These are phyloP conservation scores for Thalassiosira hispida DNA, from an alignment of 352 stramenopile species.

Conservation along the genomic window DNA sequence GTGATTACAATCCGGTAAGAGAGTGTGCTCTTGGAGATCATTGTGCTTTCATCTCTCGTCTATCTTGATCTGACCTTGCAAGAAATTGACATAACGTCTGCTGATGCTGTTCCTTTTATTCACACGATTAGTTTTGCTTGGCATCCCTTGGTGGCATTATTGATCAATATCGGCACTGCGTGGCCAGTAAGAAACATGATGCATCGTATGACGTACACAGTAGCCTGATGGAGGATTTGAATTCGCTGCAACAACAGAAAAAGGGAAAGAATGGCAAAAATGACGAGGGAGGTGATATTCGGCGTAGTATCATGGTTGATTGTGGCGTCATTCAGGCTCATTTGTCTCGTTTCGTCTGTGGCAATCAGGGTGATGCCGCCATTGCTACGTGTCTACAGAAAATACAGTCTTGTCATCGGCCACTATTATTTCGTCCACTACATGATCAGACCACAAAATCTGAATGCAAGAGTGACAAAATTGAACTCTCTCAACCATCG, in stretches of 20 bases:
- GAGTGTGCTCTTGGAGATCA: background rate
- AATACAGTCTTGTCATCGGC: slow-evolving; percentile 20
- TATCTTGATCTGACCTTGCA: background rate
- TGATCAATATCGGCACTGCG: slow-evolving; percentile 65
- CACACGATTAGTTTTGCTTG: slow-evolving; percentile 61
- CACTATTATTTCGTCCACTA: slow-evolving; percentile 21
- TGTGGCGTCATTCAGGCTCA: slow-evolving; percentile 12
- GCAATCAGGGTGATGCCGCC: slow-evolving; percentile 2
- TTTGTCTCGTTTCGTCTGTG: slow-evolving; percentile 13
- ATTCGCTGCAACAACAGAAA: background rate
- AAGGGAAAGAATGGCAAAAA: background rate
- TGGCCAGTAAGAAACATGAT: slow-evolving; percentile 39
- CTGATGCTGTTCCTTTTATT: background rate
- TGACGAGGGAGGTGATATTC: slow-evolving; percentile 5
- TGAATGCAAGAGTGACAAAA: slow-evolving; percentile 22
- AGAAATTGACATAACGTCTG: too few relatives aligned
- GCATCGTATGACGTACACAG: background rate
- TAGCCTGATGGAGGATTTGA: slow-evolving; percentile 5
- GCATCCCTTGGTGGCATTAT: slow-evolving; percentile 72
- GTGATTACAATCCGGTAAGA: slow-evolving; percentile 80
- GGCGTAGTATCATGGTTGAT: slow-evolving; percentile 25
- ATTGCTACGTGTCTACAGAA: slow-evolving; percentile 18
- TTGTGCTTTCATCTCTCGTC: too few relatives aligned
- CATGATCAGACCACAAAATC: slow-evolving; percentile 1
- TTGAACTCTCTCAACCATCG: slow-evolving; percentile 52